These are phyloP conservation scores for Flueggea neowawraea DNA, from an alignment of 441 rosid genomes.

Conservation along the genomic window DNA sequence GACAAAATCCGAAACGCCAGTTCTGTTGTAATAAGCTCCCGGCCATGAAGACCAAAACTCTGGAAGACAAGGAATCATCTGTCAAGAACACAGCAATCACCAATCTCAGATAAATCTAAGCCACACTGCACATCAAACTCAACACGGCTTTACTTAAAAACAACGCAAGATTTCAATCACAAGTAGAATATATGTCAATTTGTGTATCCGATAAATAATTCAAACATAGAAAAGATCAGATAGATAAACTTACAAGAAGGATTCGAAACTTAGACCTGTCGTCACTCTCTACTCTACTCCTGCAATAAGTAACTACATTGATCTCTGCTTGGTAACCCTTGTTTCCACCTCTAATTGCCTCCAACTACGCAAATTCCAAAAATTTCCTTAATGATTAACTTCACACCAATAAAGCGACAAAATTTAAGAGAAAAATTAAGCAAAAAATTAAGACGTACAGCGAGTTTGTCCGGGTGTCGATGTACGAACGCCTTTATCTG, in stretches of 20 bases:
- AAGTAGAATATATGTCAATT: background rate
- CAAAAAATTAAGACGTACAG: constrained; percentile 35
- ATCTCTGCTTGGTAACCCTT: constrained; percentile 76
- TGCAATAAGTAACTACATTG: constrained; percentile 69
- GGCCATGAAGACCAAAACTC: constrained; percentile 99
- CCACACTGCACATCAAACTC: constrained; percentile 17
- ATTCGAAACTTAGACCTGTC: constrained; percentile 79
- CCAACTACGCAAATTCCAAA: constrained; percentile 40
- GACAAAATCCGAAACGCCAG: constrained; percentile 82
- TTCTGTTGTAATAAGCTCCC: constrained; percentile 96
- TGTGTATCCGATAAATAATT: too few relatives aligned
- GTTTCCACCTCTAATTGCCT: constrained; percentile 54
- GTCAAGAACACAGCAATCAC: constrained; percentile 83
- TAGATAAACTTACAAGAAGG: constrained; percentile 74
- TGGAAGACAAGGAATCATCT: constrained; percentile 99
- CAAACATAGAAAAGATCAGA: too few relatives aligned
- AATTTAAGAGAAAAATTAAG: background rate
- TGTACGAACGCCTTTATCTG: constrained; percentile 68
- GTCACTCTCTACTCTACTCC: constrained; percentile 37
- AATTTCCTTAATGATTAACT: background rate
- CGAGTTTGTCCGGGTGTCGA: constrained; percentile 88
- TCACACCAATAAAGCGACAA: too few relatives aligned
- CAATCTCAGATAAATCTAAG: constrained; percentile 42
- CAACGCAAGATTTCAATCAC: background rate
- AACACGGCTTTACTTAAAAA: background rate